Percentiles rank a stretch among this genome's conserved stretches.
These are phyloP conservation scores for Tolypocladium inflatum DNA, from an alignment of 2,329 filamentous ascomycete species.

Conservation along the genomic window DNA sequence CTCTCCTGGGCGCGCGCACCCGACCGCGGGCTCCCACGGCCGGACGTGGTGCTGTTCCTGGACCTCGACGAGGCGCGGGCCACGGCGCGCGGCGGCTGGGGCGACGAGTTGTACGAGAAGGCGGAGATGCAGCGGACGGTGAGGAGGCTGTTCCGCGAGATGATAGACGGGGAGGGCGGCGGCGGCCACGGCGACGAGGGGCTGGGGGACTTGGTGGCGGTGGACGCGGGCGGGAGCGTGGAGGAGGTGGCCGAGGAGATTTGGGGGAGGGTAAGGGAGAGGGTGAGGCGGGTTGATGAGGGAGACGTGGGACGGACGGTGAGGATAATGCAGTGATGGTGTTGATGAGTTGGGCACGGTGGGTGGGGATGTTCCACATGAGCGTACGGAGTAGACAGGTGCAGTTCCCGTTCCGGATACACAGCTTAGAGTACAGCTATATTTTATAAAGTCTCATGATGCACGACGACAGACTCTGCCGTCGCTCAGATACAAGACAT, in stretches of 20 bases:
- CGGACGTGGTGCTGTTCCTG: slow-evolving; percentile 81
- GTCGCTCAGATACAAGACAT: too few relatives aligned
- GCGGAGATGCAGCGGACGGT: slow-evolving; percentile 74
- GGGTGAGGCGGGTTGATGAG: slow-evolving; percentile 38
- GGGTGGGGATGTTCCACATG: neutral
- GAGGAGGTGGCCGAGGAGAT: slow-evolving; percentile 49
- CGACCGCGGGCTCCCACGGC: slow-evolving; percentile 77
- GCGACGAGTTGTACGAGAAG: slow-evolving; percentile 81
- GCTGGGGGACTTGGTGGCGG: slow-evolving; percentile 43
- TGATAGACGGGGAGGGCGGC: slow-evolving; percentile 19
- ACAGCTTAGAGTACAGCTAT: too few relatives aligned
- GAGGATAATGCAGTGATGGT: slow-evolving; percentile 25
- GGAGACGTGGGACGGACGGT: slow-evolving; percentile 37
- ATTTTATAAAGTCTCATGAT: too few relatives aligned
- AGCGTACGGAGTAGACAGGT: neutral
- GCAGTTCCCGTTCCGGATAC: too few relatives aligned
- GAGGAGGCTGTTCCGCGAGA: slow-evolving; percentile 57
- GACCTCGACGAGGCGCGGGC: slow-evolving; percentile 69
- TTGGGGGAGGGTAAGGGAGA: slow-evolving; percentile 39
- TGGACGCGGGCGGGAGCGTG: slow-evolving; percentile 43
- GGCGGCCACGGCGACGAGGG: slow-evolving; percentile 33
- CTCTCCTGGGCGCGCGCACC: slow-evolving; percentile 76
- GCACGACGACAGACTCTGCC: too few relatives aligned
- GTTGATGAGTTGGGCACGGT: neutral
- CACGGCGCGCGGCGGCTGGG: slow-evolving; percentile 72